Evolutionary conservation across 495 filamentous ascomycete genomes (phyloP).

Genomic region (Neurospora hispaniola): DNA sequence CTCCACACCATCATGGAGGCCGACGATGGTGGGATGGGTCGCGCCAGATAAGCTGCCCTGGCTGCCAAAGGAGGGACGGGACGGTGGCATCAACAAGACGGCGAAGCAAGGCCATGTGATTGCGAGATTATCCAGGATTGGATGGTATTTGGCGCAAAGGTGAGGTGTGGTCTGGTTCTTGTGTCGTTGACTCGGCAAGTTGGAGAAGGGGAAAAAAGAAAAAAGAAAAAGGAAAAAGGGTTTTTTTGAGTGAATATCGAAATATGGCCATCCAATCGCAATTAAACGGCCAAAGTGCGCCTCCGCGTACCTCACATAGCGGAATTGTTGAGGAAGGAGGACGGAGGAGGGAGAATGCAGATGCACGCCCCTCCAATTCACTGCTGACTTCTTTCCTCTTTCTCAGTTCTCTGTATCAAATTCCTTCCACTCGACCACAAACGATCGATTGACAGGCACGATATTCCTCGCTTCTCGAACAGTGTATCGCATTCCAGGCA

Average conservation of each 20-base stretch:
- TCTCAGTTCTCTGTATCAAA: not conserved
- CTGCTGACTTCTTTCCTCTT: not conserved
- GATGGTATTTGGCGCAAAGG: not conserved
- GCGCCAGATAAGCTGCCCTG: not conserved
- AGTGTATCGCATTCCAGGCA: not conserved
- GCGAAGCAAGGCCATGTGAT: conserved; percentile 3
- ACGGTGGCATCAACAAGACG: conserved; percentile 6
- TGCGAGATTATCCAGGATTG: not conserved
- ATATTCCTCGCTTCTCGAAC: not conserved
- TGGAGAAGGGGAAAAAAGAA: not conserved
- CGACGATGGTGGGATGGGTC: not conserved
- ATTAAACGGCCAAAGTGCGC: not conserved
- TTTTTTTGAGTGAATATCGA: not conserved
- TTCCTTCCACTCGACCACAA: not conserved
- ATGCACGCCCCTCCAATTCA: not conserved
- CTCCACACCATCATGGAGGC: not conserved
- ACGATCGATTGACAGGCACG: not conserved
- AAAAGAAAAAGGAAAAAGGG: not conserved
- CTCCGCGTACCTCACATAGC: no score
- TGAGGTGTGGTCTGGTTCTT: not conserved
- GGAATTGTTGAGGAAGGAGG: not conserved
- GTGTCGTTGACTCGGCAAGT: not conserved
- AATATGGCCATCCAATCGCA: not conserved
- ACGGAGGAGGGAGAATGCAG: not conserved
- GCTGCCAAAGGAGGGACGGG: not conserved